Evolutionary conservation across 441 rosid species (phyloP), one percentile per base, ranked within the genome.

Genomic region (Isatis lusitanica): DNA sequence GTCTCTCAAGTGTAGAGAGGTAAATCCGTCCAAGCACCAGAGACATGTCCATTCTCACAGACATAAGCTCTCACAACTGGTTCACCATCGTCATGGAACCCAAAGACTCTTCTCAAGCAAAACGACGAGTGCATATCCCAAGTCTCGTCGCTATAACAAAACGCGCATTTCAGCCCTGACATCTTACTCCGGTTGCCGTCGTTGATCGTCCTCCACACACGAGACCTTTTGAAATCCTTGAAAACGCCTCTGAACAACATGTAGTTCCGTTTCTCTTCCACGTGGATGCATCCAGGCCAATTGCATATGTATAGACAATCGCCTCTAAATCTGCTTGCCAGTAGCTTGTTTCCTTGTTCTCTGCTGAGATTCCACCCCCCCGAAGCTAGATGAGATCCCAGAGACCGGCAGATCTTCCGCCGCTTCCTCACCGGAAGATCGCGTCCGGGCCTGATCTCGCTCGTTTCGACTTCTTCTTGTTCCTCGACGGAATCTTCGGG

Each of bases 31-130:
- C 99, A 93, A 38, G 98, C 97, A 53, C 99, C 98, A 13, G 95
- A 91, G 71, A 93, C 97, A 78, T 95, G 99, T 3, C 99, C 99
- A 78, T 93, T 93, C 82, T 95, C 97, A 76, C 99, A 95, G 3
- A 95, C 98, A 82, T 83, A 95, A 74, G 99, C 99, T 70, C 99
- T 85, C n/a, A 93, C 99, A 16, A 91, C 96, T 0, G 97, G 99
- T 63, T 95, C 98, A 0, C 99, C 98, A 43, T 95, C 98, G 10
- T 95, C 97, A 55, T 95, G 99, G 75, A 79, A 95, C 64, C 96
- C 94, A 6, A 79, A 88, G 9, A 76, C 81, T 77, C 98, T 78
- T 80, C 83, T 86, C 88, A 95, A 86, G 67, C 99, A 94, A 82
- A 92, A 94, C 11, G 98, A 88, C 1, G 99, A 88, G 68, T 88